These are phyloP conservation scores for Xylariales sp. DNA, from an alignment of 2,329 filamentous ascomycete genomes.

Conservation along the genomic window DNA sequence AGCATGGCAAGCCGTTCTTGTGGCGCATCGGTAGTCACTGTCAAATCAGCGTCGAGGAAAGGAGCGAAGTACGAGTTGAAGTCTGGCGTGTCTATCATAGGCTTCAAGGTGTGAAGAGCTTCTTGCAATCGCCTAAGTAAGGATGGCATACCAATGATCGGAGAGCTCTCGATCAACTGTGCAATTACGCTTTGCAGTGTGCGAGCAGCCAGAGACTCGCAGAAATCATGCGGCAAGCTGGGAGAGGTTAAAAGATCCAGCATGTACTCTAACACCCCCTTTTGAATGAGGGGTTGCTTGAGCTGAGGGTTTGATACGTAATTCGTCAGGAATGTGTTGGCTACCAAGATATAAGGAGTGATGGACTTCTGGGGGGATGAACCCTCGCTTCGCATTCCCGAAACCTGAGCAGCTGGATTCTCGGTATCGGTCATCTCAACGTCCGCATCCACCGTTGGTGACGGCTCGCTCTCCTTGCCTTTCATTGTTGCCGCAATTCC, in stretches of 20 bases:
- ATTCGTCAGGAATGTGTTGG: conserved; percentile 69
- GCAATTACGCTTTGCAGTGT: conserved; percentile 72
- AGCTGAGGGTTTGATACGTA: conserved; percentile 73
- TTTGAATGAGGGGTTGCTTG: conserved; percentile 69
- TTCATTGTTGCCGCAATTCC: conserved; percentile 23
- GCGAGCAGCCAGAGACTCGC: conserved; percentile 62
- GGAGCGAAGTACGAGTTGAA: conserved; percentile 65
- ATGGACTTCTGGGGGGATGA: conserved; percentile 33
- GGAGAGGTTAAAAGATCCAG: conserved; percentile 81
- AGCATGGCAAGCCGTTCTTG: conserved; percentile 36
- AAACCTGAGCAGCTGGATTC: conserved; percentile 14
- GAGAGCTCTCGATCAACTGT: conserved; percentile 73
- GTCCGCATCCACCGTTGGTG: conserved; percentile 39
- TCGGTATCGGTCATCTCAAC: conserved; percentile 62
- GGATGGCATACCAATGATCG: conserved; percentile 77
- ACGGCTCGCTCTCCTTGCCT: conserved; percentile 31
- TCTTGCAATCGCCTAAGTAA: conserved; percentile 70
- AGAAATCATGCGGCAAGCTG: conserved; percentile 71
- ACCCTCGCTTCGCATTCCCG: conserved; percentile 11
- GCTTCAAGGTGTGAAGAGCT: conserved; percentile 63
- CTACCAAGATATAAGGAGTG: conserved; percentile 68
- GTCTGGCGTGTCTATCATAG: conserved; percentile 53
- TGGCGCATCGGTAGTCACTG: conserved; percentile 23
- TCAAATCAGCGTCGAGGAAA: conserved; percentile 46
- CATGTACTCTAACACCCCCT: conserved; percentile 76